Evolutionary conservation across 148 eudicot species (phyloP), one percentile per base, ranked within the genome.

Genomic region (Arctostaphylos glauca): DNA sequence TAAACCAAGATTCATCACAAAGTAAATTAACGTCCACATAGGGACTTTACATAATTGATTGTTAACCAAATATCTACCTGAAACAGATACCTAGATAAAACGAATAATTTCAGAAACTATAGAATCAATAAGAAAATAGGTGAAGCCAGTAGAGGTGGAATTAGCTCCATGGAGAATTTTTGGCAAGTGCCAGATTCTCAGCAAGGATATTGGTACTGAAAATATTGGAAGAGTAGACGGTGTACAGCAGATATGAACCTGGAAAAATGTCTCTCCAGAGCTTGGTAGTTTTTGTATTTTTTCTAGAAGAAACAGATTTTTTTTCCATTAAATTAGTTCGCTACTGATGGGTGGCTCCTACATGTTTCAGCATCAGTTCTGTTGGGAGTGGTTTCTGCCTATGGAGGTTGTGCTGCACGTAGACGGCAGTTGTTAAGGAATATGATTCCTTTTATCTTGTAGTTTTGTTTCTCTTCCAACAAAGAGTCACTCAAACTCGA

Each of bases 191-290:
- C 15, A 70, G 74, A 70, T 70, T 38, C 47, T 70, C 18, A 41
- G 74, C 19, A 70, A 43, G 74, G 74, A 6, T 70, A 70, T 70
- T 70, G 15, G 47, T 41, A 70, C 74, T 38, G 74, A 38, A 66
- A 70, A 5, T 38, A 15, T 70, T 41, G 74, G 19, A 70, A 70
- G 19, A 70, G 8, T 70, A 70, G 46, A 70, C 74, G 38, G 38
- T 47, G 18, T 70, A 70, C 31, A 41, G n/a, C n/a, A 70, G 74
- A 41, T 41, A 70, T 5, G 9, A 70, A 38, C 48, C 71, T 66
- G 5, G 44, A 66, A 66, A 66, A 41, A 15, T 9, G n/a, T 47
- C 9, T 2, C 48, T 25, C 12, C 74, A 43, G 74, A 38, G 48
- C 74, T 41, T 2, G n/a, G 48, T 14, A 70, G 74, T 41, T 38